Percentiles rank a stretch among this genome's conserved stretches.
Evolutionary conservation across 371 early-diverging fungal genomes (phyloP).

Genomic region (Actinomucor elegans): DNA sequence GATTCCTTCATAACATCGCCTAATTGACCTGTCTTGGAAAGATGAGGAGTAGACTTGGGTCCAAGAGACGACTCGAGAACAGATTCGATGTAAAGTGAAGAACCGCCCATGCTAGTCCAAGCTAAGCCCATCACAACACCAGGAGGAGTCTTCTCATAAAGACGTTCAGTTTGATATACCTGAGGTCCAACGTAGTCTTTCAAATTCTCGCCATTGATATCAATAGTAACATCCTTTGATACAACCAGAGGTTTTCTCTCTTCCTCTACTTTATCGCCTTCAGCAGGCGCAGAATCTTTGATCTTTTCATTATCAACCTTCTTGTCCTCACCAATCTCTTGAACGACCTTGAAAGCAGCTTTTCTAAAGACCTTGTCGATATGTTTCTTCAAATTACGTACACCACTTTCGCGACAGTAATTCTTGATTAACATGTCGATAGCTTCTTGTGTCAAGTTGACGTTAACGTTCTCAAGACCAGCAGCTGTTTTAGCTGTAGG

Average conservation of each 20-base stretch:
- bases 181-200: conserved; percentile 94
- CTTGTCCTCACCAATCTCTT: conserved; percentile 52
- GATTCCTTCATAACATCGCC: conserved; percentile 99
- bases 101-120: conserved; percentile 95
- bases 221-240: conserved; percentile 57
- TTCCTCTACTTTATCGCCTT: conserved; percentile 15
- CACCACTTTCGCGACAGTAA: conserved; percentile 97
- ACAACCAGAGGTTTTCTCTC: conserved; percentile 52
- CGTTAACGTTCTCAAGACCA: conserved; percentile 76
- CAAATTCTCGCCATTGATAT: conserved; percentile 67
- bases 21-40: conserved; percentile 89
- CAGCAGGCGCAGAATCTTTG: neutral
- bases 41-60: conserved; percentile 66
- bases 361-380: conserved; percentile 97
- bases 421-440: conserved; percentile 82
- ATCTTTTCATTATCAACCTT: conserved; percentile 13
- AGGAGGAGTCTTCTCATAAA: conserved; percentile 88
- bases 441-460: conserved; percentile 72
- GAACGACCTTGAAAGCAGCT: conserved; percentile 89
- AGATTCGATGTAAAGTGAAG: conserved; percentile 93
- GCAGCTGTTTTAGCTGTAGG: conserved; percentile 80
- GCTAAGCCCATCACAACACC: conserved; percentile 97
- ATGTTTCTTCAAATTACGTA: conserved; percentile 95
- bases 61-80: conserved; percentile 77
- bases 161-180: conserved; percentile 83